Percentiles rank a stretch among this genome's conserved stretches.
phyloP scores from a whole-genome alignment of 495 filamentous ascomycete species.

The Penicillium paradoxum region DNA sequence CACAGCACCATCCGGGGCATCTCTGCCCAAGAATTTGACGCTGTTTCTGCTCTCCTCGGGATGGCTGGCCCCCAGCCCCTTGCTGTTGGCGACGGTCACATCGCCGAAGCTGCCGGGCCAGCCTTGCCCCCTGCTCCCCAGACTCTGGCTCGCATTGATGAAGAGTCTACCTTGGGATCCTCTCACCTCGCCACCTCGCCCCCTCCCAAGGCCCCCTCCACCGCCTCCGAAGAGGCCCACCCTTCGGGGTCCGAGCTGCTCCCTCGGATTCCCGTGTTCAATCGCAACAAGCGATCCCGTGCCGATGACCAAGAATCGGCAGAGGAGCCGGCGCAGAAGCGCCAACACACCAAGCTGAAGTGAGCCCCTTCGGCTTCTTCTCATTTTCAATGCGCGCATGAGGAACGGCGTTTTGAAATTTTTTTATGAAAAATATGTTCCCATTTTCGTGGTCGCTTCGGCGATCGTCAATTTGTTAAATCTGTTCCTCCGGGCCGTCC shows the following conservation, averaged over 20 bases:
- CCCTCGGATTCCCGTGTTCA: slow-evolving; percentile 3
- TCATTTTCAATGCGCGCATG: background rate
- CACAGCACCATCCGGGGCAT: slow-evolving; percentile 1
- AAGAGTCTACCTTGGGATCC: slow-evolving; percentile 3
- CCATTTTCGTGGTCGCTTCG: background rate
- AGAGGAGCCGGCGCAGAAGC: slow-evolving; percentile 13
- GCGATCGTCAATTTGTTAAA: background rate
- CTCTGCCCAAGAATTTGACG: slow-evolving; percentile 9
- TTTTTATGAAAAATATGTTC: background rate
- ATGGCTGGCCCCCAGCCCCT: background rate
- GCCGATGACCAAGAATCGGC: background rate
- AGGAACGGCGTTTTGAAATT: slow-evolving; percentile 1
- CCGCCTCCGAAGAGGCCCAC: background rate
- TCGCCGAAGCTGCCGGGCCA: background rate
- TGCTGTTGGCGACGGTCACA: background rate
- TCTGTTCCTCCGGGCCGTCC: background rate
- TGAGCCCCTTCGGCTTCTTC: slow-evolving; percentile 1
- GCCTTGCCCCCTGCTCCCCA: background rate
- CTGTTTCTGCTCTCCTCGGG: slow-evolving; percentile 13
- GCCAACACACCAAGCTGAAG: slow-evolving; percentile 10
- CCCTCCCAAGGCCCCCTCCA: background rate
- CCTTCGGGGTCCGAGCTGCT: background rate
- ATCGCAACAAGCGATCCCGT: slow-evolving; percentile 11
- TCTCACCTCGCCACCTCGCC: slow-evolving; percentile 3
- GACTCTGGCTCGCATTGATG: slow-evolving; percentile 3